Conservation (phyloP, 345 rosid species). For the Turritis glabra region DNA sequence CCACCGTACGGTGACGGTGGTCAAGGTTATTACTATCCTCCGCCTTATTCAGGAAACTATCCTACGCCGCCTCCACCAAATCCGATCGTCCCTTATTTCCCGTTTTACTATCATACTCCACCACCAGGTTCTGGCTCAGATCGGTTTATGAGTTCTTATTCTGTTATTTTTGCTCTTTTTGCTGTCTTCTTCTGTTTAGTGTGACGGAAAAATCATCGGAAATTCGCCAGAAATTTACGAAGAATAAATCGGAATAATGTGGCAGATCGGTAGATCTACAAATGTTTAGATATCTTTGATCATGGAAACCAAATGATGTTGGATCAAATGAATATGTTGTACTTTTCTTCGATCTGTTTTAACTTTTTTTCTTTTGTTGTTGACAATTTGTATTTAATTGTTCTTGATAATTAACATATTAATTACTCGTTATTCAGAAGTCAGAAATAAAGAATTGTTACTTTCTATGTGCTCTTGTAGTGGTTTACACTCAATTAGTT, state of each 20-base stretch:
- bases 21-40: constrained; percentile 60
- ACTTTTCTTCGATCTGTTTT: constrained; percentile 25
- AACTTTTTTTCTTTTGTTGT: neutral
- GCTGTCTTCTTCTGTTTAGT: constrained; percentile 23
- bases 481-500: constrained; percentile 14
- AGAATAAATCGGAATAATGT: neutral
- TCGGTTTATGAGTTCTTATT: constrained; percentile 5
- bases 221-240: neutral
- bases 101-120: constrained; percentile 75
- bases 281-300: constrained; percentile 15
- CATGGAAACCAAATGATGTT: constrained; percentile 20
- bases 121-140: constrained; percentile 49
- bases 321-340: constrained; percentile 26
- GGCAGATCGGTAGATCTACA: constrained; percentile 27
- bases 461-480: neutral
- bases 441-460: constrained; percentile 25
- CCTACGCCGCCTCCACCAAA: constrained; percentile 87
- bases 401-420: constrained; percentile 31
- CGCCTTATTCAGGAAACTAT: constrained; percentile 53
- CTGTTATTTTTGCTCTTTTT: neutral
- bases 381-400: constrained; percentile 33
- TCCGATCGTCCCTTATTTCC: constrained; percentile 96
- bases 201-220: constrained; percentile 8
- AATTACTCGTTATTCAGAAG: constrained; percentile 13
- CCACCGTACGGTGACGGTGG: constrained; percentile 50